phyloP scores from a whole-genome alignment of 257 asterid genomes.

The Ligustrum vulgare region DNA sequence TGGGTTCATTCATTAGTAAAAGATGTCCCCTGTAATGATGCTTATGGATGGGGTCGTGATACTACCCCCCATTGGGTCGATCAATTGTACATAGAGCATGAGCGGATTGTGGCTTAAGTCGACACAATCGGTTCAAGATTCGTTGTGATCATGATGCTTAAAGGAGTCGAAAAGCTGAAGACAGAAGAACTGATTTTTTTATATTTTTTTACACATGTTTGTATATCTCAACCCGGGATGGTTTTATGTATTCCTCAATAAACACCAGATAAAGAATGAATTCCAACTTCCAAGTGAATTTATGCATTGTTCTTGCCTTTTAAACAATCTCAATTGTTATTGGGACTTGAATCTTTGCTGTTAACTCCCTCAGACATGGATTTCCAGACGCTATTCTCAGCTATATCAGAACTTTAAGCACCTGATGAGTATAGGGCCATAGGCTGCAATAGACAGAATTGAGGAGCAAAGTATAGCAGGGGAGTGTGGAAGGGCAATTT shows the following conservation, averaged over 20 bases:
- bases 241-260: constrained; percentile 2
- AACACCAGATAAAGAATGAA: constrained; percentile 1
- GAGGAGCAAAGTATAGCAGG: background rate
- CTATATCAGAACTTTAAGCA: background rate
- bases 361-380: background rate
- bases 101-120: constrained; percentile 70
- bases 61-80: constrained; percentile 63
- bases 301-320: constrained; percentile 17
- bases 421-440: too few species aligned
- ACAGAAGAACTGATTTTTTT: constrained; percentile 10
- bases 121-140: constrained; percentile 17
- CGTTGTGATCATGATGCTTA: constrained; percentile 17
- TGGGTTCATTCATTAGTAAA: constrained; percentile 83
- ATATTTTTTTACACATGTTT: background rate
- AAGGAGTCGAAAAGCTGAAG: constrained; percentile 11
- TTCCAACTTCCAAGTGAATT: background rate
- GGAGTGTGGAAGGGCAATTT: background rate
- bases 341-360: background rate
- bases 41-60: constrained; percentile 33
- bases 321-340: background rate
- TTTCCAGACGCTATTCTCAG: background rate
- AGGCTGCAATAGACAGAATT: background rate
- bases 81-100: constrained; percentile 86
- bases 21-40: constrained; percentile 46
- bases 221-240: background rate